Evolutionary conservation across 148 eudicot genomes (phyloP), one percentile per base, ranked within the genome.

Genomic region (Gaultheria prostrata): DNA sequence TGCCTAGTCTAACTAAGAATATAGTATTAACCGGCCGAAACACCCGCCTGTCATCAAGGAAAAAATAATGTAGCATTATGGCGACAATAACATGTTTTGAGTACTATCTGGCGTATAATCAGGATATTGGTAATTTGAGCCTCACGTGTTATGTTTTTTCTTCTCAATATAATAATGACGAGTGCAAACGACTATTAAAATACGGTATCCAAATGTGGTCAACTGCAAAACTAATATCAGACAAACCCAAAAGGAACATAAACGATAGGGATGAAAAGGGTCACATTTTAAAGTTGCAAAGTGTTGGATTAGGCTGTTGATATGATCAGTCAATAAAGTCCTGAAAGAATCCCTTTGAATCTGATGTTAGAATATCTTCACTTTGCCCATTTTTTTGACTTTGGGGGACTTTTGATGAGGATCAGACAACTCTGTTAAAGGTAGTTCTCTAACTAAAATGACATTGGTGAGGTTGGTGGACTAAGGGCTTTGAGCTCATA

Each of bases 401-500:
- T 21, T 10, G 53, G 15, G 78, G 28, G 18, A 75, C 28, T 75
- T 75, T 75, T 9, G 30, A n/a, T 9, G 51, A n/a, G 49, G 28
- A 75, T 12, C 14, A 24, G 72, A 82, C 81, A 75, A 73, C 78
- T 82, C 82, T 39, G 85, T 74, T 87, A 87, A 84, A 69, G 85
- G 24, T 28, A 84, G 85, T 87, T 78, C 83, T 71, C 89, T 73
- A 87, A 84, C 86, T 81, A 76, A 82, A 81, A 48, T 71, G 83
- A 72, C 89, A 87, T 84, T 84, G 83, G 86, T 87, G 84, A 81
- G 88, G 86, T 87, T 84, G 86, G 84, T 84, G 82, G 18, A 35
- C 51, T 20, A 26, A 28, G 14, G 72, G 72, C 35, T 28, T 67
- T 67, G 39, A 5, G 72, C 18, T 67, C 35, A 59, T n/a, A 8